Base-by-base conservation (phyloP, 352 stramenopile genomes). In the Globisporangium nodosum region DNA sequence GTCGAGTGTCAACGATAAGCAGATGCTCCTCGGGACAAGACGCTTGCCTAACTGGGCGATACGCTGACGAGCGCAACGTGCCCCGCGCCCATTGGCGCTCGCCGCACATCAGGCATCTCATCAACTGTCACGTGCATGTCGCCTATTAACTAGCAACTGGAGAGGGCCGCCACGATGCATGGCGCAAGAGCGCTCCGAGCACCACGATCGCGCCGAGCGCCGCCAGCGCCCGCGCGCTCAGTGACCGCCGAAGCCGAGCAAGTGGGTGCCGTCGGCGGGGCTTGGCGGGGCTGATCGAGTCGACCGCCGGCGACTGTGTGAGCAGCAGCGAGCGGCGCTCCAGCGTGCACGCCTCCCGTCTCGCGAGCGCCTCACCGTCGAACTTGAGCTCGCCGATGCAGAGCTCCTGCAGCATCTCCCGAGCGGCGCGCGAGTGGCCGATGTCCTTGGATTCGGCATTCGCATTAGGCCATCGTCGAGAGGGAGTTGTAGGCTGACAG, bases 381-480 rank as follows among this genome's bases (percentile, higher is more conserved):
- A 73, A 60, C 20, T 67, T 70, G 37, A 97, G 72, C 24, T 79
- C 71, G 21, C 90, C 90, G 58, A 98, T 87, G 40, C 87, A 81
- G 57, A 97, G 87, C 52, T 97, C 88, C 33, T 85, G 70, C 50
- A 98, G 72, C 72, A 96, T 91, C 24, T 89, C 70, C 47, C 81
- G 73, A 3, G 94, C 94, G 46, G 92, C 87, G 31, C 80, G 87
- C 16, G 92, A 97, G 66, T 98, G 94, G 1, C 89, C 91, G 63
- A 97, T 96, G 56, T 97, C 90, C 69, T 98, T 48, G 7, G 8
- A 3, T 24, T 15, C 35, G 3, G 3, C 35, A 42, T 9, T 42
- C 9, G 35, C 35, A 42, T 42, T 9, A 42, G 35, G 9, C 11
- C 35, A 42, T 49, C 16, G 40, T 46, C 13, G 16, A 16, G 40